Conservation (phyloP, 768 basidiomycete species). For the Mycena rosella region DNA sequence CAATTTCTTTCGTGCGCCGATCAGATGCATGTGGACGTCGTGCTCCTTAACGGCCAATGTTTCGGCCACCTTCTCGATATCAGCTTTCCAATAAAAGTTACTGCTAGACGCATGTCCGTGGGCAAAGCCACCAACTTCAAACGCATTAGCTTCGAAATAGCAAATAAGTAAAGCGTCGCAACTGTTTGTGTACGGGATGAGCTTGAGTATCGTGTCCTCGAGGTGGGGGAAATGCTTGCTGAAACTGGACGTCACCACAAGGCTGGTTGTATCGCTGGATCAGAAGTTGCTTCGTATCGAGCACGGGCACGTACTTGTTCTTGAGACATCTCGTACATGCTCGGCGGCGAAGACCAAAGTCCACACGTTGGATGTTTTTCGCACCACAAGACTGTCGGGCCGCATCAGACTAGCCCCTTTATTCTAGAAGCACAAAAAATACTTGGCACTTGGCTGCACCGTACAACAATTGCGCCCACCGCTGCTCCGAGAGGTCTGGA, state of each 20-base stretch:
- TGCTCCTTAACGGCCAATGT: slow-evolving; percentile 35
- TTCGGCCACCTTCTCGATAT: slow-evolving; percentile 43
- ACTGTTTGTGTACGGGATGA: slow-evolving; percentile 50
- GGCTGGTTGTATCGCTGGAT: slow-evolving; percentile 35
- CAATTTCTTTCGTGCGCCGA: slow-evolving; percentile 42
- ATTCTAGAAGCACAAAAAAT: background rate
- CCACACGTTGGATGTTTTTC: slow-evolving; percentile 32
- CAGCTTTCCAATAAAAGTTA: slow-evolving; percentile 50
- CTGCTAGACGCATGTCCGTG: slow-evolving; percentile 43
- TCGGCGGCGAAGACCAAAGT: slow-evolving; percentile 36
- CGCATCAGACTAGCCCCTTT: background rate
- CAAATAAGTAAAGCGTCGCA: background rate
- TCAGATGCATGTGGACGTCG: slow-evolving; percentile 36
- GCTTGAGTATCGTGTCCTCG: slow-evolving; percentile 42
- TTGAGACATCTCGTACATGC: slow-evolving; percentile 36
- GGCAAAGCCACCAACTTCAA: slow-evolving; percentile 47
- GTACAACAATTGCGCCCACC: slow-evolving; percentile 46
- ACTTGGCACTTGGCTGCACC: slow-evolving; percentile 37
- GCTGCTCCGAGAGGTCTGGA: slow-evolving; percentile 41
- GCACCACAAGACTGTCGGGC: slow-evolving; percentile 29
- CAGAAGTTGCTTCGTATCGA: background rate
- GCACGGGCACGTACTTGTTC: slow-evolving; percentile 28
- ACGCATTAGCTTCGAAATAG: background rate
- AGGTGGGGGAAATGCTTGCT: slow-evolving; percentile 42
- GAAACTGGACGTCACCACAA: slow-evolving; percentile 44